Conservation (phyloP, 2,329 filamentous ascomycete genomes). For the Karstenula rhodostoma region DNA sequence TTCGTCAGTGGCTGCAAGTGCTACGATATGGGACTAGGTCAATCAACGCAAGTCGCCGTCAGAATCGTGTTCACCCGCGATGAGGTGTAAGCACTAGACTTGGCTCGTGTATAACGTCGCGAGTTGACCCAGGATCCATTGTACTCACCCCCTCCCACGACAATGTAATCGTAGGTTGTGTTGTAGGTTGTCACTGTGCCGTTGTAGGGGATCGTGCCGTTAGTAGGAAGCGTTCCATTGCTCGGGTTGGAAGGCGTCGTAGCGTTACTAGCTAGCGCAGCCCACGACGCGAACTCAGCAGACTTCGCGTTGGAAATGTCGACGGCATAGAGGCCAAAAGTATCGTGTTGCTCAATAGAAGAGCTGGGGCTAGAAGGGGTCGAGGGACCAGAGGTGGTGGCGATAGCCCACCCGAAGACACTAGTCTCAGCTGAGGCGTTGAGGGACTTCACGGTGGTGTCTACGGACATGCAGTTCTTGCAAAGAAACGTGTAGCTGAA, state of each 20-base stretch:
- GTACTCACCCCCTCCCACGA: slow-evolving; percentile 44
- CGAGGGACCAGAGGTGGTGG: slow-evolving; percentile 24
- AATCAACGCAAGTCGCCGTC: no score
- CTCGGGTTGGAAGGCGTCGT: slow-evolving; percentile 5
- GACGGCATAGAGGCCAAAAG: slow-evolving; percentile 29
- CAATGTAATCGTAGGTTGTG: slow-evolving; percentile 52
- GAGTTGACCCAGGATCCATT: no score
- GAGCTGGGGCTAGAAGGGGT: slow-evolving; percentile 16
- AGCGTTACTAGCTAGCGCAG: slow-evolving; percentile 24
- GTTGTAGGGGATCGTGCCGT: slow-evolving; percentile 15
- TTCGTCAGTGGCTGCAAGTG: no score
- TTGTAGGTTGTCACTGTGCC: slow-evolving; percentile 29
- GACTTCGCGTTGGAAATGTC: slow-evolving; percentile 28
- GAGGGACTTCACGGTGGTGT: slow-evolving; percentile 15
- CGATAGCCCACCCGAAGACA: slow-evolving; percentile 24
- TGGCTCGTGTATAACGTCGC: no score
- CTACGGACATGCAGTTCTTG: slow-evolving; percentile 25
- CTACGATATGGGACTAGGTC: no score
- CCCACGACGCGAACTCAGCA: slow-evolving; percentile 32
- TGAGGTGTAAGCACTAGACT: no score
- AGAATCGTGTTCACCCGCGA: no score
- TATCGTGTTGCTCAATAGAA: slow-evolving; percentile 4
- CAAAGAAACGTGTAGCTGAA: slow-evolving; percentile 62
- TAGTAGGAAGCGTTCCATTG: slow-evolving; percentile 13
- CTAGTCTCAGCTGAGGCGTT: slow-evolving; percentile 7